Evolutionary conservation across 345 rosid genomes (phyloP).

Genomic region (Salix suchowensis): DNA sequence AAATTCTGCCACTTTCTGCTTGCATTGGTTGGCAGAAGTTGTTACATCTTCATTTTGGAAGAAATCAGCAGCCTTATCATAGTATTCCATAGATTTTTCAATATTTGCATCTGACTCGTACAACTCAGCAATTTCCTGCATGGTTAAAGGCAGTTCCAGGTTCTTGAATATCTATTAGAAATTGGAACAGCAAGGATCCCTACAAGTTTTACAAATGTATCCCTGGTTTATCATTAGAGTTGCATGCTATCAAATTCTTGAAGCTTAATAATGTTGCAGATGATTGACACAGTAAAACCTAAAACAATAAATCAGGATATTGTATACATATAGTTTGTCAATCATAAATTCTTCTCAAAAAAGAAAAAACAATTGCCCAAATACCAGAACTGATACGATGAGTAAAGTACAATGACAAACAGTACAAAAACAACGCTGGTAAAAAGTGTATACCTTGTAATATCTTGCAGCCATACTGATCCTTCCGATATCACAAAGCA

Average conservation of each 20-base stretch:
- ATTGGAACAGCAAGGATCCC: background rate
- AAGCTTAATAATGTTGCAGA: background rate
- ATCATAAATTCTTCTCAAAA: background rate
- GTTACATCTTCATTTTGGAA: constrained; percentile 54
- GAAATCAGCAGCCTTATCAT: constrained; percentile 30
- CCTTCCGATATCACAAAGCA: constrained; percentile 91
- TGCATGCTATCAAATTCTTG: background rate
- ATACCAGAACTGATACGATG: background rate
- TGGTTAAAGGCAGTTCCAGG: background rate
- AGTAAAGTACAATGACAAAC: background rate
- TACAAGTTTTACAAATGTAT: background rate
- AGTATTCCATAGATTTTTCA: constrained; percentile 25
- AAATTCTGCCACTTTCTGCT: constrained; percentile 91
- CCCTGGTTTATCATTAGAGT: background rate
- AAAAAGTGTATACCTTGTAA: constrained; percentile 51
- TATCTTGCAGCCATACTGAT: constrained; percentile 99
- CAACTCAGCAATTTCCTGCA: constrained; percentile 31
- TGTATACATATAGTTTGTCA: background rate
- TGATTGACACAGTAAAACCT: background rate
- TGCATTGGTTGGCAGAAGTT: constrained; percentile 97
- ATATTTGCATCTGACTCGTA: constrained; percentile 26
- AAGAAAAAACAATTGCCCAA: background rate
- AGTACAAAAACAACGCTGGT: background rate
- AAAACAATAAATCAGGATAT: background rate
- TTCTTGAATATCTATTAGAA: background rate